Conservation (phyloP, 768 basidiomycete genomes). For the Phanerodontia chrysosporium region DNA sequence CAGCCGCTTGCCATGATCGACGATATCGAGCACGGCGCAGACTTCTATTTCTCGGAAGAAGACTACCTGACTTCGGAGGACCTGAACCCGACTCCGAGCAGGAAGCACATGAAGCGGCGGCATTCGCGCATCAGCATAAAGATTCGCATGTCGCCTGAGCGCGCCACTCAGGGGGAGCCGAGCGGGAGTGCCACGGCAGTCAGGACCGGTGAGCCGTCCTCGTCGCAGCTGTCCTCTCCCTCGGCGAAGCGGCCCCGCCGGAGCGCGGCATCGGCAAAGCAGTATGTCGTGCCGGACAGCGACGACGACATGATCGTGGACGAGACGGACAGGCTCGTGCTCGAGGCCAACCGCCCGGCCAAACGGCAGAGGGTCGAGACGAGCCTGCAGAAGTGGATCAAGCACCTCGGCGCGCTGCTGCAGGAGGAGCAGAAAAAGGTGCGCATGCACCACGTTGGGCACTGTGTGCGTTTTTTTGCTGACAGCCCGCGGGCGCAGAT, state of each 20-base stretch:
- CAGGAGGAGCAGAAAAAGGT: conserved; percentile 74
- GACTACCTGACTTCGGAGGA: conserved; percentile 51
- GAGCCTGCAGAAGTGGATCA: conserved; percentile 62
- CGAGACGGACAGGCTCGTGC: conserved; percentile 30
- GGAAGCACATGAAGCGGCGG: not conserved
- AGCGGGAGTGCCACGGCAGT: not conserved
- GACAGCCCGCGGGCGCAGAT: conserved; percentile 38
- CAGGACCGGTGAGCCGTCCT: conserved; percentile 1
- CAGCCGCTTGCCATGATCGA: conserved; percentile 54
- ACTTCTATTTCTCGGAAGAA: conserved; percentile 66
- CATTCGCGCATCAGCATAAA: conserved; percentile 24
- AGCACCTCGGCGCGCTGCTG: conserved; percentile 53
- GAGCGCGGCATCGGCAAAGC: conserved; percentile 48
- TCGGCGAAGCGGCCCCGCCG: conserved; percentile 56
- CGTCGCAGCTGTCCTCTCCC: conserved; percentile 22
- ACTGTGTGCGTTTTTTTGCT: no score
- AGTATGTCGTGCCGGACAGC: conserved; percentile 66
- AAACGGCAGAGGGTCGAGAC: conserved; percentile 37
- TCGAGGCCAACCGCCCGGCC: conserved; percentile 23
- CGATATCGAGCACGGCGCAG: conserved; percentile 60
- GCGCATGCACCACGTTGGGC: conserved; percentile 9
- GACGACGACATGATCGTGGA: conserved; percentile 58
- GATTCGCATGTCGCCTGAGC: conserved; percentile 28
- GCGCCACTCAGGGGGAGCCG: not conserved
- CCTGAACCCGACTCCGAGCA: conserved; percentile 14